A percentile compares a stretch with the other conserved stretches of the same genome.
Evolutionary conservation across 306 rosid species (phyloP).

Genomic region (Dalbergia cultrata): DNA sequence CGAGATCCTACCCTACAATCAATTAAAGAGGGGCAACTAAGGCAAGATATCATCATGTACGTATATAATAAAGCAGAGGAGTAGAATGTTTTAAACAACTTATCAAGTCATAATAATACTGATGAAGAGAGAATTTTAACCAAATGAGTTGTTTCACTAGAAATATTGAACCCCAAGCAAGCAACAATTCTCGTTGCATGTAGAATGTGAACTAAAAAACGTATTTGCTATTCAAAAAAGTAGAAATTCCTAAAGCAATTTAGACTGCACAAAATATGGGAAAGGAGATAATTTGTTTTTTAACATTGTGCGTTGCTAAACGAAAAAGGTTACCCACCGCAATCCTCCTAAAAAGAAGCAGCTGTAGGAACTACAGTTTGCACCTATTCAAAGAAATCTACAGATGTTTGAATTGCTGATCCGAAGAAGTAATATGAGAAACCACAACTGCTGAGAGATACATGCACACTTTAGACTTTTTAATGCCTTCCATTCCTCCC

Average conservation of each 20-base stretch:
- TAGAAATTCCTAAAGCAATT: not conserved
- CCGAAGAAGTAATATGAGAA: slow-evolving; percentile 46
- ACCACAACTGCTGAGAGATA: slow-evolving; percentile 50
- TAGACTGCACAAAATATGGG: not conserved
- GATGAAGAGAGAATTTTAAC: slow-evolving; percentile 63
- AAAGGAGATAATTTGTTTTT: not conserved
- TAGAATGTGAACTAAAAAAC: slow-evolving; percentile 81
- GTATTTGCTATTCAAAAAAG: slow-evolving; percentile 14
- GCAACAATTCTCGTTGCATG: slow-evolving; percentile 90
- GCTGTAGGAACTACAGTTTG: slow-evolving; percentile 77
- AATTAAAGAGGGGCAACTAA: too few relatives aligned
- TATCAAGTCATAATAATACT: slow-evolving; percentile 73
- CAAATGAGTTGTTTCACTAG: slow-evolving; percentile 78
- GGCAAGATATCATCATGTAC: too few relatives aligned
- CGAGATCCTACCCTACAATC: too few relatives aligned
- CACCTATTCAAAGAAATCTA: slow-evolving; percentile 68
- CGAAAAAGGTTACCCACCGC: slow-evolving; percentile 74
- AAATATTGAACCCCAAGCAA: slow-evolving; percentile 80
- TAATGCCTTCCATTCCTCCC: slow-evolving; percentile 77
- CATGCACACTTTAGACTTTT: slow-evolving; percentile 71
- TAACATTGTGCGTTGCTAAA: slow-evolving; percentile 13
- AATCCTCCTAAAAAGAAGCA: slow-evolving; percentile 84
- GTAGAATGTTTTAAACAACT: slow-evolving; percentile 61
- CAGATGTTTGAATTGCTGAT: slow-evolving; percentile 42
- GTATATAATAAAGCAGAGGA: too few relatives aligned